Conservation (phyloP, 2,329 filamentous ascomycete species). For the Calonectria pseudoreteaudii region DNA sequence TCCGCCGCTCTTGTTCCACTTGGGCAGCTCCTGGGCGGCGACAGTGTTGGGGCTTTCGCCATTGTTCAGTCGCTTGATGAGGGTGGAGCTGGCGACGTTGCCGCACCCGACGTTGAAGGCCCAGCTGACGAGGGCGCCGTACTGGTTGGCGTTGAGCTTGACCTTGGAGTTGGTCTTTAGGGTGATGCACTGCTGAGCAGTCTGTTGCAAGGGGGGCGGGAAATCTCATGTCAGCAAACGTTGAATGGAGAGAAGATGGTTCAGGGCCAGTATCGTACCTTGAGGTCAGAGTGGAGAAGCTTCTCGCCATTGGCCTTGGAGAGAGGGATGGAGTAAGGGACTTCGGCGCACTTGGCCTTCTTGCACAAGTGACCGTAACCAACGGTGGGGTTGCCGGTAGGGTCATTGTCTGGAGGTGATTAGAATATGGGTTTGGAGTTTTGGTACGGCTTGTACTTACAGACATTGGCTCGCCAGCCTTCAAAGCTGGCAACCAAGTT, state of each 20-base stretch:
- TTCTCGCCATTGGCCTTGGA: slow-evolving; percentile 53
- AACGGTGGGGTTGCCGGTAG: slow-evolving; percentile 59
- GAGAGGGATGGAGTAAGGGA: slow-evolving; percentile 59
- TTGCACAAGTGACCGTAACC: slow-evolving; percentile 64
- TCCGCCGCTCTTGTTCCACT: slow-evolving; percentile 59
- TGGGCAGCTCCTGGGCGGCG: slow-evolving; percentile 57
- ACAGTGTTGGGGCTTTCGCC: slow-evolving; percentile 48
- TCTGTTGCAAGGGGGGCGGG: slow-evolving; percentile 13
- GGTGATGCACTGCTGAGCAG: slow-evolving; percentile 53
- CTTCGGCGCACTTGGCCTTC: slow-evolving; percentile 55
- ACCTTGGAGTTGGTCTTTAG: slow-evolving; percentile 43
- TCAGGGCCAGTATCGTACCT: slow-evolving; percentile 1
- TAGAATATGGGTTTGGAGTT: neutral
- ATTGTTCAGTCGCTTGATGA: slow-evolving; percentile 34
- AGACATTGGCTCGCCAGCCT: slow-evolving; percentile 24
- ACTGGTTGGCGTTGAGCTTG: slow-evolving; percentile 59
- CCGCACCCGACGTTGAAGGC: slow-evolving; percentile 63
- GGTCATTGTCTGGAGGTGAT: slow-evolving; percentile 46
- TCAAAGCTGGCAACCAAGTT: slow-evolving; percentile 28
- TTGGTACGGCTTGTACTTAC: slow-evolving; percentile 5
- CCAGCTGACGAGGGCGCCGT: slow-evolving; percentile 64
- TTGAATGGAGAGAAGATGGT: neutral
- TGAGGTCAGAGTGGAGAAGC: slow-evolving; percentile 47
- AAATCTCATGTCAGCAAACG: neutral
- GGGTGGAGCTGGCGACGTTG: slow-evolving; percentile 53